Conservation (phyloP, 148 eudicot genomes). For the Rhododendron williamsianum region DNA sequence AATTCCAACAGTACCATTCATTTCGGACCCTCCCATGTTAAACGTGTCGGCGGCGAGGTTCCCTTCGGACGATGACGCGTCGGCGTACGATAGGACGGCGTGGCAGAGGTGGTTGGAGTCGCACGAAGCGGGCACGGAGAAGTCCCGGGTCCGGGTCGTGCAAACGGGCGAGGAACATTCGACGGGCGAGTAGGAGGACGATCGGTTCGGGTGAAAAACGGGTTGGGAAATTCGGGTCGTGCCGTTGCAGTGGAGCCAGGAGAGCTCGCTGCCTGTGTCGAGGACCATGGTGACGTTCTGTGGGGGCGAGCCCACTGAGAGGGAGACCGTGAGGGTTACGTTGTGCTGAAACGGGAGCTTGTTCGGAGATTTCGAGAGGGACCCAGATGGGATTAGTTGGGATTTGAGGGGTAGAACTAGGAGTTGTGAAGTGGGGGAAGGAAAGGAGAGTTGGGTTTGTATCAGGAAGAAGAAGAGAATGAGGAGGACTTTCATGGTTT, state of each 20-base stretch:
- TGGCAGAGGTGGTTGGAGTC: constrained; percentile 70
- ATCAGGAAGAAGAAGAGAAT: neutral
- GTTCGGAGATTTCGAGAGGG: constrained; percentile 31
- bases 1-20: neutral
- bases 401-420: neutral
- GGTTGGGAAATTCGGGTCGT: constrained; percentile 22
- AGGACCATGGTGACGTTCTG: constrained; percentile 73
- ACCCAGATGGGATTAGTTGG: constrained; percentile 23
- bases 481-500: neutral
- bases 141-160: constrained; percentile 49
- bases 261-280: constrained; percentile 85
- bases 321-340: constrained; percentile 63
- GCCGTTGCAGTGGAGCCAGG: constrained; percentile 71
- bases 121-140: constrained; percentile 53
- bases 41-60: constrained; percentile 61
- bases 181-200: constrained; percentile 46
- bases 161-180: constrained; percentile 55
- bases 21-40: constrained; percentile 31
- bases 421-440: neutral
- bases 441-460: neutral
- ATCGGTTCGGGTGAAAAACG: constrained; percentile 35
- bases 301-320: constrained; percentile 74
- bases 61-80: constrained; percentile 68
- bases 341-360: constrained; percentile 72
- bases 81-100: constrained; percentile 62